These are phyloP conservation scores for Trichothecium sympodiale DNA, from an alignment of 2,329 filamentous ascomycete species.

Conservation along the genomic window DNA sequence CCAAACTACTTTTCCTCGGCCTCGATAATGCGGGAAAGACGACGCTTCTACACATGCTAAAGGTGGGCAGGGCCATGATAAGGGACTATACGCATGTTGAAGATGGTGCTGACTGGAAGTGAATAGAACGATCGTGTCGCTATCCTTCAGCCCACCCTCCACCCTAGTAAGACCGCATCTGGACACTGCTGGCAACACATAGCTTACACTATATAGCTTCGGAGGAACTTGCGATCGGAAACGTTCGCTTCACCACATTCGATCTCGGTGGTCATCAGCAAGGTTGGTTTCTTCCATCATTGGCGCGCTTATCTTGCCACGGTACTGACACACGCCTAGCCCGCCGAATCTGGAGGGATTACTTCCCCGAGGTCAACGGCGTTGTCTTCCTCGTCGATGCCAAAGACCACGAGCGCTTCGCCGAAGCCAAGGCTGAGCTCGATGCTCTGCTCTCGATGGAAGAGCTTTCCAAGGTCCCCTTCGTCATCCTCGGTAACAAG, in stretches of 20 bases:
- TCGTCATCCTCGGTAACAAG: constrained; percentile 96
- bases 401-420: constrained; percentile 90
- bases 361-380: constrained; percentile 91
- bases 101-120: constrained; percentile 1
- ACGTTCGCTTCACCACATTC: constrained; percentile 90
- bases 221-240: constrained; percentile 85
- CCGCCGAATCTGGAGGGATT: constrained; percentile 90
- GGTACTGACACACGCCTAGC: constrained; percentile 35
- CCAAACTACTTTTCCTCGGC: constrained; percentile 86
- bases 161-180: constrained; percentile 59
- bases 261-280: constrained; percentile 91
- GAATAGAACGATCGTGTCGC: constrained; percentile 80
- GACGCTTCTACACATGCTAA: constrained; percentile 87
- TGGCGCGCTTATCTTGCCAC: neutral
- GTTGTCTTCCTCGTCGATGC: constrained; percentile 98
- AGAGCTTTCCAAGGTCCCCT: constrained; percentile 89
- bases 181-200: neutral
- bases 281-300: constrained; percentile 38
- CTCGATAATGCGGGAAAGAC: constrained; percentile 94
- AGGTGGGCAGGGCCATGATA: constrained; percentile 45
- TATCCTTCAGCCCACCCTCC: constrained; percentile 79
- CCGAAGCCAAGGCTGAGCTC: constrained; percentile 92
- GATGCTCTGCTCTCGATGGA: constrained; percentile 95
- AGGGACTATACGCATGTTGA: neutral
- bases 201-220: constrained; percentile 45